phyloP scores from a whole-genome alignment of 106 monocot species.

The Vanilla planifolia region DNA sequence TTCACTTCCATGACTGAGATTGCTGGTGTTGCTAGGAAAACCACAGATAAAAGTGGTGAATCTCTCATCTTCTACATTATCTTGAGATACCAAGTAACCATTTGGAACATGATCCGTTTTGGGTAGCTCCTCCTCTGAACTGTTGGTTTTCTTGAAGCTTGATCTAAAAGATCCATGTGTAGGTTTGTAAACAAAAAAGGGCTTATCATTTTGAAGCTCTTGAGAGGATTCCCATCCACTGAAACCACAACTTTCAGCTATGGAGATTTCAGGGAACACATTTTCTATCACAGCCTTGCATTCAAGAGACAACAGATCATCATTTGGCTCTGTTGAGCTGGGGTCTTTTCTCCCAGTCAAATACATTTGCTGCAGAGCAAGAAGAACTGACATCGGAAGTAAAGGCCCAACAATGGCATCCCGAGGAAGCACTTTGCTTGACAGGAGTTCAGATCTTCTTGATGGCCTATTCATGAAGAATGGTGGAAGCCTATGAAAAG shows the following conservation, averaged over 20 bases:
- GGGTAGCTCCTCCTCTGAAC: slow-evolving; percentile 6
- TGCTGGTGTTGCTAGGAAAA: slow-evolving; percentile 11
- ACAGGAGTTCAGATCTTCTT: slow-evolving; percentile 27
- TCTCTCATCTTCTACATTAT: slow-evolving; percentile 27
- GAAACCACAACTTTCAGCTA: slow-evolving; percentile 17
- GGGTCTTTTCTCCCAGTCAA: neutral
- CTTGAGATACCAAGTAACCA: neutral
- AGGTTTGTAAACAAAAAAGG: slow-evolving; percentile 51
- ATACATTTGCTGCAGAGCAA: slow-evolving; percentile 29
- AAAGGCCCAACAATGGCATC: slow-evolving; percentile 70
- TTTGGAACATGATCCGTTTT: neutral
- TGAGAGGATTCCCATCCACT: slow-evolving; percentile 23
- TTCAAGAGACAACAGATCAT: slow-evolving; percentile 19
- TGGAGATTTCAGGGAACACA: slow-evolving; percentile 38
- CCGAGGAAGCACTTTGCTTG: slow-evolving; percentile 7
- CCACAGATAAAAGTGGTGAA: slow-evolving; percentile 60
- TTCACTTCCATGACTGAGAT: slow-evolving; percentile 11
- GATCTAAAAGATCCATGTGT: neutral
- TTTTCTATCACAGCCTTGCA: slow-evolving; percentile 22
- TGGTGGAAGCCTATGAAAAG: slow-evolving; percentile 19
- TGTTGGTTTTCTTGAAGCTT: neutral
- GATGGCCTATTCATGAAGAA: slow-evolving; percentile 48
- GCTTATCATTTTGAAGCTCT: slow-evolving; percentile 22
- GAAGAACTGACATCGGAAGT: slow-evolving; percentile 68
- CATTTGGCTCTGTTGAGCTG: neutral